Evolutionary conservation across 768 basidiomycete genomes (phyloP).

Genomic region (Arthromyces matolae): DNA sequence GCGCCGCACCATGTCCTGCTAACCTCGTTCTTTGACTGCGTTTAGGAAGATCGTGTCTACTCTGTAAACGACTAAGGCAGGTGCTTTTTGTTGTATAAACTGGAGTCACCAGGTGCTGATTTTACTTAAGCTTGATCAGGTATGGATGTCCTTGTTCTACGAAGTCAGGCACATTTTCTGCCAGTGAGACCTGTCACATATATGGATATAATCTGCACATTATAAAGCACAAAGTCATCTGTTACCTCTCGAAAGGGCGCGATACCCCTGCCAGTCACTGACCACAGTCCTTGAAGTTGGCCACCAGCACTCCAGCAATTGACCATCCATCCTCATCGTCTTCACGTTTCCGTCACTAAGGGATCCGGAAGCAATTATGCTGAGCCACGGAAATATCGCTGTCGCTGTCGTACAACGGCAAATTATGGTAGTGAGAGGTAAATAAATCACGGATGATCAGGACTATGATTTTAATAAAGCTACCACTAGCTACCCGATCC

Average conservation of each 20-base stretch:
- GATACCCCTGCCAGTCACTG: no score
- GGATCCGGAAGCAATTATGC: constrained; percentile 30
- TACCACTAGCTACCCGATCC: constrained; percentile 45
- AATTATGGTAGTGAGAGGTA: constrained; percentile 68
- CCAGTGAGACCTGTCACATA: no score
- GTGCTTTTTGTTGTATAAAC: no score
- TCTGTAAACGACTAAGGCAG: no score
- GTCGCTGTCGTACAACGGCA: constrained; percentile 67
- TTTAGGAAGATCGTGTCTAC: no score
- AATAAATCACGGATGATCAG: constrained; percentile 5
- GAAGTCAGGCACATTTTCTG: background rate
- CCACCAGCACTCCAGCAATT: no score
- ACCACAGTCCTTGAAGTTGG: no score
- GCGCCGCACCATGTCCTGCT: background rate
- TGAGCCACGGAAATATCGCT: constrained; percentile 59
- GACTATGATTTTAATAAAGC: constrained; percentile 3
- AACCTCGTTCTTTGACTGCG: no score
- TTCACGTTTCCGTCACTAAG: background rate
- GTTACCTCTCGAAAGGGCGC: no score
- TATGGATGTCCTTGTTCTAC: constrained; percentile 8
- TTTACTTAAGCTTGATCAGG: no score
- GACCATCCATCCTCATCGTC: no score
- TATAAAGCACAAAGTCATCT: background rate
- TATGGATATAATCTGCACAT: background rate
- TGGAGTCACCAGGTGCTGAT: no score